phyloP scores from a whole-genome alignment of 2,329 filamentous ascomycete species.

The Penicillium sp. region DNA sequence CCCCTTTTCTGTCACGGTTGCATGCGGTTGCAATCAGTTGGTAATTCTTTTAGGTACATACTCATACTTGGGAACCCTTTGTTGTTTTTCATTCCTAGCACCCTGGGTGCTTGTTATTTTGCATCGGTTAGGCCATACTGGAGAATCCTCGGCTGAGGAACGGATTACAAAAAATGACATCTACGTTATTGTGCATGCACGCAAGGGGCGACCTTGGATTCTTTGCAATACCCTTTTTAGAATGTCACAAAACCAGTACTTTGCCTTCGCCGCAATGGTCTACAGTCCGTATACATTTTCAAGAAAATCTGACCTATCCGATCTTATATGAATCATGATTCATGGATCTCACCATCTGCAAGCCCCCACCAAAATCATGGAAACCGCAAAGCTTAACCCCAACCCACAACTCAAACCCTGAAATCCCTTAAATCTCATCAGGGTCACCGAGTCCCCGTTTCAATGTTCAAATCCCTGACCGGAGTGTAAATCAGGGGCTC shows the following conservation, averaged over 20 bases:
- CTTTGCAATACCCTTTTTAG: not conserved
- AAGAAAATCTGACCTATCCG: not conserved
- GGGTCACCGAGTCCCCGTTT: not conserved
- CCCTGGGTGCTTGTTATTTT: not conserved
- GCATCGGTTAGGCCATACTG: not conserved
- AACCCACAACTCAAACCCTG: not conserved
- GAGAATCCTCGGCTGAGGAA: slow-evolving; percentile 1
- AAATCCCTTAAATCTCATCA: not conserved
- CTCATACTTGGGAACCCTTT: not conserved
- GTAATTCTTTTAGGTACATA: slow-evolving; percentile 11
- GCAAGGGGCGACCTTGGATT: not conserved
- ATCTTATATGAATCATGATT: not conserved
- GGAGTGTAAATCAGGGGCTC: no score
- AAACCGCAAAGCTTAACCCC: not conserved
- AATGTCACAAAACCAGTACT: no score
- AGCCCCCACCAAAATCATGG: not conserved
- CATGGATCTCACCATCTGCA: not conserved
- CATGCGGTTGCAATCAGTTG: not conserved
- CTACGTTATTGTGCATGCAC: not conserved
- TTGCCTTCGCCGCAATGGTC: not conserved
- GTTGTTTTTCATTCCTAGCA: slow-evolving; percentile 2
- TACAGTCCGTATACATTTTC: not conserved
- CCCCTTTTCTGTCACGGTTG: slow-evolving; percentile 4
- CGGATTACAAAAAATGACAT: slow-evolving; percentile 1
- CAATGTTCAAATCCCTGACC: no score